A percentile compares a stretch with the other conserved stretches of the same genome.
These are phyloP conservation scores for Fragilariopsis cylindrus DNA, from an alignment of 108 stramenopile species.

Conservation along the genomic window DNA sequence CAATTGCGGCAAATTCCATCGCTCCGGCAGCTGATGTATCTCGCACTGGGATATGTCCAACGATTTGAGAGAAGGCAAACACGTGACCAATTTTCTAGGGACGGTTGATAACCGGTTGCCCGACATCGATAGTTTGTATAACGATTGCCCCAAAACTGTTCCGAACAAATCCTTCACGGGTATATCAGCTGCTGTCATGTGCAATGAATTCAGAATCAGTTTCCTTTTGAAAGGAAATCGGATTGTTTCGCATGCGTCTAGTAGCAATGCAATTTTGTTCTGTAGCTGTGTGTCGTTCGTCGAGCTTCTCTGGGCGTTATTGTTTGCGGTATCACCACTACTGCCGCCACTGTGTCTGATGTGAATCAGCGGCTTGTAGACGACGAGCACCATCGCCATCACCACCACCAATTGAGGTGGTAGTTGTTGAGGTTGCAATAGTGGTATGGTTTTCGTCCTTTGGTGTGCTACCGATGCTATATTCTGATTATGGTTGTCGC, in stretches of 20 bases:
- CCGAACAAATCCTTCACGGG: slow-evolving; percentile 68
- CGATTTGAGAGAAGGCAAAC: slow-evolving; percentile 51
- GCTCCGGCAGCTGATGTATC: slow-evolving; percentile 57
- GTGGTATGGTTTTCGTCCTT: background rate
- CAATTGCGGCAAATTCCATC: slow-evolving; percentile 72
- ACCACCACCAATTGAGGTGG: background rate
- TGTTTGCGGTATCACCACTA: slow-evolving; percentile 4
- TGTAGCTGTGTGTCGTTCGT: slow-evolving; percentile 26
- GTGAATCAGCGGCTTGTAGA: background rate
- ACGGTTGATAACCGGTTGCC: slow-evolving; percentile 64
- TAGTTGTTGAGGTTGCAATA: background rate
- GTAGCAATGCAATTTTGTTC: slow-evolving; percentile 49
- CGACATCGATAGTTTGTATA: slow-evolving; percentile 70
- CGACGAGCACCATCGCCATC: background rate
- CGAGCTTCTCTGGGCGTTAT: background rate
- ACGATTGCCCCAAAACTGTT: slow-evolving; percentile 51
- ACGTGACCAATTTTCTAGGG: slow-evolving; percentile 56
- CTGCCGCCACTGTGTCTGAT: background rate
- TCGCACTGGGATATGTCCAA: slow-evolving; percentile 76
- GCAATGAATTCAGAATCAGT: slow-evolving; percentile 56
- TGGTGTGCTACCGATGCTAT: background rate
- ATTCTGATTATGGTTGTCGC: background rate
- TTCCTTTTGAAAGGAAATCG: slow-evolving; percentile 79
- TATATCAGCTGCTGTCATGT: slow-evolving; percentile 59
- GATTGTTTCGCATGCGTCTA: slow-evolving; percentile 68